phyloP scores from a whole-genome alignment of 164 flowering plant genomes.

The Nymphaea colorata region DNA sequence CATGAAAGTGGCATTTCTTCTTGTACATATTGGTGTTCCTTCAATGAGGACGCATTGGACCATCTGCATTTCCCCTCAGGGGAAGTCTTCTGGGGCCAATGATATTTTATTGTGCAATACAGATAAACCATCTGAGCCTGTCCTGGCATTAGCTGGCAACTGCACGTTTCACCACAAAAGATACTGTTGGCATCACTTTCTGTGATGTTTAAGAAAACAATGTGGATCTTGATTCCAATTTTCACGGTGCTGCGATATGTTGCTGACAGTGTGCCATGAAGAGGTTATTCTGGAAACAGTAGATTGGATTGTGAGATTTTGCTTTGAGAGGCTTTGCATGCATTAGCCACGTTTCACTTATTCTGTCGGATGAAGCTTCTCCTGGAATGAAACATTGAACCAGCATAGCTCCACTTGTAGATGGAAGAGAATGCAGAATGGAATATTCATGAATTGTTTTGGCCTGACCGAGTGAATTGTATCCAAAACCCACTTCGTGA shows the following conservation, averaged over 20 bases:
- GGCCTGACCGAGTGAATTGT: not conserved
- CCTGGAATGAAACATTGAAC: not conserved
- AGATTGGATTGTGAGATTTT: too few species aligned
- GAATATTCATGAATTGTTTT: not conserved
- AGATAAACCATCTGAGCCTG: not conserved
- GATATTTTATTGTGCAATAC: not conserved
- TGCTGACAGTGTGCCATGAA: not conserved
- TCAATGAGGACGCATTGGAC: not conserved
- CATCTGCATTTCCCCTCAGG: not conserved
- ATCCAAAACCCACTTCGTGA: too few species aligned
- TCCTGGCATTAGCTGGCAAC: not conserved
- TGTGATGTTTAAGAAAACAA: too few species aligned
- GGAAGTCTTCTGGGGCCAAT: not conserved
- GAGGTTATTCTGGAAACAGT: not conserved
- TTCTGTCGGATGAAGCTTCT: not conserved
- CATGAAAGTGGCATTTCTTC: constrained; percentile 11
- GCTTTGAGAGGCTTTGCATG: too few species aligned
- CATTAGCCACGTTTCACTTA: not conserved
- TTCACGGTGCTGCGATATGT: not conserved
- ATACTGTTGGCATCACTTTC: not conserved
- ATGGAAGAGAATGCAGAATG: not conserved
- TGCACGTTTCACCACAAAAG: not conserved
- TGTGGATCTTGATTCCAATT: not conserved
- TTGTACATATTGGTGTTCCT: not conserved
- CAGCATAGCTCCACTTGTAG: not conserved